phyloP scores from a whole-genome alignment of 2,329 filamentous ascomycete species.

The Alternaria burnsii region DNA sequence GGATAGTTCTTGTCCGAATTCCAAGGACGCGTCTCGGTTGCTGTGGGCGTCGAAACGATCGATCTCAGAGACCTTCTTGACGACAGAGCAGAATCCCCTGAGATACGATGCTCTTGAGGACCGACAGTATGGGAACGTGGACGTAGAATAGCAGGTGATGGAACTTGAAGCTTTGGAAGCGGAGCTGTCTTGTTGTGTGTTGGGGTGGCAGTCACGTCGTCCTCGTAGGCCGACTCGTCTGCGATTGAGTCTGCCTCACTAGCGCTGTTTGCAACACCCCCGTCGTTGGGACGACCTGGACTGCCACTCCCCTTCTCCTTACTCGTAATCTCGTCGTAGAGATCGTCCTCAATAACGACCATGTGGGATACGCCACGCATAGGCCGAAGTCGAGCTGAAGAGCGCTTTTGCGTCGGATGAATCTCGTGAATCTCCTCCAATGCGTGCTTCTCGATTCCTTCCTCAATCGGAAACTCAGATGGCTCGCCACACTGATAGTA shows the following conservation, averaged over 20 bases:
- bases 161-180: slow-evolving; percentile 36
- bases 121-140: slow-evolving; percentile 34
- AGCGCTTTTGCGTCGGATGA: slow-evolving; percentile 43
- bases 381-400: slow-evolving; percentile 45
- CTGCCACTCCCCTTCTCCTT: slow-evolving; percentile 26
- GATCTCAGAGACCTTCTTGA: slow-evolving; percentile 40
- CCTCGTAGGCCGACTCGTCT: slow-evolving; percentile 12
- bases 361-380: slow-evolving; percentile 44
- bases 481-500: slow-evolving; percentile 49
- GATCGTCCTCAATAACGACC: slow-evolving; percentile 45
- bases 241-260: slow-evolving; percentile 24
- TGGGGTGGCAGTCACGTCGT: slow-evolving; percentile 14
- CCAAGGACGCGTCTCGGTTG: slow-evolving; percentile 55
- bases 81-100: slow-evolving; percentile 33
- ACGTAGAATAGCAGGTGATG: slow-evolving; percentile 34
- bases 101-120: slow-evolving; percentile 23
- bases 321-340: slow-evolving; percentile 43
- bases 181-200: slow-evolving; percentile 27
- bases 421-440: slow-evolving; percentile 44
- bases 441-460: slow-evolving; percentile 50
- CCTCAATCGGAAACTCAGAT: slow-evolving; percentile 46
- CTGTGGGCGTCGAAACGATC: slow-evolving; percentile 32
- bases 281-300: slow-evolving; percentile 15
- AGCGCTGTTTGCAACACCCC: slow-evolving; percentile 12
- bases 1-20: slow-evolving; percentile 59